A percentile compares a stretch with the other conserved stretches of the same genome.
Conservation (phyloP, 345 rosid genomes). For the Carallia brachiata region DNA sequence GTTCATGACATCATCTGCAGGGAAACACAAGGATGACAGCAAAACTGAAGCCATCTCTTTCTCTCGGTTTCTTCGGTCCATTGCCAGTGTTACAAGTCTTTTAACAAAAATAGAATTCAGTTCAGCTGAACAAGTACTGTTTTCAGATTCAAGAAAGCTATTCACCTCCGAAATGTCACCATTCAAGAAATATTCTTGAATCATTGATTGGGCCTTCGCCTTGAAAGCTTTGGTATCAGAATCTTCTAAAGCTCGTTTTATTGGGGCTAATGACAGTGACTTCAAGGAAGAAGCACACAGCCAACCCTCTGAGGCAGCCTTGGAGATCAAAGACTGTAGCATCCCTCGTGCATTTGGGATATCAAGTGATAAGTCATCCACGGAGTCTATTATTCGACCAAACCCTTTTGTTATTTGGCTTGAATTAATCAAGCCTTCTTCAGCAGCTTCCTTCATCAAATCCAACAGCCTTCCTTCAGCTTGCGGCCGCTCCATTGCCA, state of each 20-base stretch:
- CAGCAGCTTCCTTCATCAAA: constrained; percentile 58
- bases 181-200: constrained; percentile 68
- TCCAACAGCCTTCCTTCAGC: constrained; percentile 56
- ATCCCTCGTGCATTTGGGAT: constrained; percentile 59
- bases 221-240: constrained; percentile 45
- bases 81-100: constrained; percentile 68
- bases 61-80: constrained; percentile 86
- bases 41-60: constrained; percentile 89
- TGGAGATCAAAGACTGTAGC: constrained; percentile 64
- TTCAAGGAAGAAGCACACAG: constrained; percentile 72
- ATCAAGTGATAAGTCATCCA: constrained; percentile 80
- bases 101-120: constrained; percentile 71
- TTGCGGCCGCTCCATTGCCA: constrained; percentile 72
- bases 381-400: constrained; percentile 57
- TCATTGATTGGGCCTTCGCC: constrained; percentile 59
- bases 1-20: constrained; percentile 57
- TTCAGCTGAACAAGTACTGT: constrained; percentile 37
- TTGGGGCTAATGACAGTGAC: constrained; percentile 40
- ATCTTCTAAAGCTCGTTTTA: constrained; percentile 40
- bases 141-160: constrained; percentile 60
- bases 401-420: constrained; percentile 82
- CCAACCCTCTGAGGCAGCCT: constrained; percentile 89
- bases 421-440: constrained; percentile 70
- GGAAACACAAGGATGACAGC: constrained; percentile 65
- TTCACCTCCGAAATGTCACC: constrained; percentile 65